These are phyloP conservation scores for Proliferodiscus dingleyae DNA, from an alignment of 2,329 filamentous ascomycete species.

Conservation along the genomic window DNA sequence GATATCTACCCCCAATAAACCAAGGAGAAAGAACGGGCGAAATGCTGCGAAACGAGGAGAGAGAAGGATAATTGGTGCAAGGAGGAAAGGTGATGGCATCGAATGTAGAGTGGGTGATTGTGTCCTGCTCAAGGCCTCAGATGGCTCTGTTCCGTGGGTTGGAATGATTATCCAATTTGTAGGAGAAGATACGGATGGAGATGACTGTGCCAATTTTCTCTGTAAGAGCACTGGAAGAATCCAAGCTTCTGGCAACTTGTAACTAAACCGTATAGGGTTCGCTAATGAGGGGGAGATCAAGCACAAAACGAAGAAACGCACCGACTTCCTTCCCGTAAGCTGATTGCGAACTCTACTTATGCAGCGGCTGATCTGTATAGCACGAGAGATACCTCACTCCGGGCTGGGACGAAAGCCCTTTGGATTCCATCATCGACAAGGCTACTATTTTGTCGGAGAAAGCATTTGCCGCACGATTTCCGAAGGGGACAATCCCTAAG, in stretches of 20 bases:
- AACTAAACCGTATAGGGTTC: slow-evolving; percentile 55
- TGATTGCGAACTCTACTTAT: background rate
- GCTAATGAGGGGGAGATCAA: slow-evolving; percentile 85
- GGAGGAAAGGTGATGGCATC: slow-evolving; percentile 64
- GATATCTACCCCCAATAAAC: background rate
- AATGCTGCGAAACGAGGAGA: slow-evolving; percentile 27
- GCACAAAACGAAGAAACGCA: slow-evolving; percentile 75
- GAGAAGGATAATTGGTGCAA: slow-evolving; percentile 68
- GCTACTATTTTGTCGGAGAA: slow-evolving; percentile 72
- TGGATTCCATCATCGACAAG: slow-evolving; percentile 86
- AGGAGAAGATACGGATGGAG: slow-evolving; percentile 65
- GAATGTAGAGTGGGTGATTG: slow-evolving; percentile 77
- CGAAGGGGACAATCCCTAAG: slow-evolving; percentile 68
- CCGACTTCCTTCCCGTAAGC: slow-evolving; percentile 66
- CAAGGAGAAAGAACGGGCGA: slow-evolving; percentile 24
- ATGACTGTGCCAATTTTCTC: slow-evolving; percentile 83
- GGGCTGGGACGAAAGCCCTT: slow-evolving; percentile 79
- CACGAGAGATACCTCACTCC: slow-evolving; percentile 92
- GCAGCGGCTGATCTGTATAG: slow-evolving; percentile 35
- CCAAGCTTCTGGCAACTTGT: background rate
- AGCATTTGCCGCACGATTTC: slow-evolving; percentile 64
- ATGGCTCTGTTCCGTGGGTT: slow-evolving; percentile 83
- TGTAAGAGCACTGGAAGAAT: slow-evolving; percentile 35
- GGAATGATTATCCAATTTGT: slow-evolving; percentile 81
- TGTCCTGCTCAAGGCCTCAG: slow-evolving; percentile 83